Evolutionary conservation across 306 rosid genomes (phyloP).

Genomic region (Erythrophleum fordii): DNA sequence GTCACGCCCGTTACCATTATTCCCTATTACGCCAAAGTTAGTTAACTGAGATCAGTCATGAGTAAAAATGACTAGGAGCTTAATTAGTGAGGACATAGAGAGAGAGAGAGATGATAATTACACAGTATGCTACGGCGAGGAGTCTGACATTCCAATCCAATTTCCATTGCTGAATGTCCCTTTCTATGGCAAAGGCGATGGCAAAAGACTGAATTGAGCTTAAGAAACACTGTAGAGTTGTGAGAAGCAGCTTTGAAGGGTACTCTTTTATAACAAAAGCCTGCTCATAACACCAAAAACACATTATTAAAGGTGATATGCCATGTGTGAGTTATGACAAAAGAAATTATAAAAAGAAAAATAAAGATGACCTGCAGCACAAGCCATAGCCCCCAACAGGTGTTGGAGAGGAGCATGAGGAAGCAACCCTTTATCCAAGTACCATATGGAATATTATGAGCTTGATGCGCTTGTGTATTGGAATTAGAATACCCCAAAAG

Average conservation of each 20-base stretch:
- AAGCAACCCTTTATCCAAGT: slow-evolving; percentile 88
- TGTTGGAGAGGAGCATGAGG: slow-evolving; percentile 75
- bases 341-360: not conserved
- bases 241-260: slow-evolving; percentile 77
- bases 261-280: slow-evolving; percentile 61
- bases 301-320: not conserved
- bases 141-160: slow-evolving; percentile 76
- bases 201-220: slow-evolving; percentile 70
- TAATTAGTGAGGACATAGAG: not conserved
- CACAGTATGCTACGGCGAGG: slow-evolving; percentile 71
- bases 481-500: slow-evolving; percentile 42
- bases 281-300: slow-evolving; percentile 35
- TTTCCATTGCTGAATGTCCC: slow-evolving; percentile 74
- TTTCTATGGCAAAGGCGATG: slow-evolving; percentile 70
- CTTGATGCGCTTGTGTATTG: slow-evolving; percentile 11
- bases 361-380: slow-evolving; percentile 65
- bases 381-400: slow-evolving; percentile 77
- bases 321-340: too few species aligned
- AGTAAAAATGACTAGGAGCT: not conserved
- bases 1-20: slow-evolving; percentile 79
- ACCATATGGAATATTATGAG: slow-evolving; percentile 32
- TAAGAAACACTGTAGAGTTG: slow-evolving; percentile 66
- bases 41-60: not conserved
- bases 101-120: slow-evolving; percentile 32
- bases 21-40: slow-evolving; percentile 48